These are phyloP conservation scores for Beauveria medogensis DNA, from an alignment of 2,329 filamentous ascomycete genomes.

Conservation along the genomic window DNA sequence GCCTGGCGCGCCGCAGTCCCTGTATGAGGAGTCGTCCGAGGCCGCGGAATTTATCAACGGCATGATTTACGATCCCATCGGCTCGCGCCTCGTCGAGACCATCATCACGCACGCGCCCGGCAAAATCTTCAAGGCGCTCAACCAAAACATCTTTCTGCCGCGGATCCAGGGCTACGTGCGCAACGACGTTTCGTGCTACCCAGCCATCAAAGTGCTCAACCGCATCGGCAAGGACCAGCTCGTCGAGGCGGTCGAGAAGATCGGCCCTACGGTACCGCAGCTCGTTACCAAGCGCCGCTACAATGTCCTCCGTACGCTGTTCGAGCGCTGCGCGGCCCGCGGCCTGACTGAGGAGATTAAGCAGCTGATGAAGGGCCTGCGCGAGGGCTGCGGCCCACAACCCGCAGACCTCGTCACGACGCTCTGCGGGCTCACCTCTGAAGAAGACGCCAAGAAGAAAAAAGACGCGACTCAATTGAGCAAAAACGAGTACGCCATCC, in stretches of 20 bases:
- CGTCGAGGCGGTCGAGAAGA: slow-evolving; percentile 59
- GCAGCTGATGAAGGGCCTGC: slow-evolving; percentile 38
- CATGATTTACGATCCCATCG: slow-evolving; percentile 82
- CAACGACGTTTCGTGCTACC: slow-evolving; percentile 85
- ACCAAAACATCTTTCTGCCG: slow-evolving; percentile 69
- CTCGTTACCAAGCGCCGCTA: slow-evolving; percentile 70
- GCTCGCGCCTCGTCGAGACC: slow-evolving; percentile 81
- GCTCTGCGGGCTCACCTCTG: slow-evolving; percentile 38
- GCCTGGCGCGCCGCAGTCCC: slow-evolving; percentile 63
- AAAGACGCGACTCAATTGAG: slow-evolving; percentile 29
- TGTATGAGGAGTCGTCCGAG: slow-evolving; percentile 64
- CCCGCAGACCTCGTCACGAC: slow-evolving; percentile 40
- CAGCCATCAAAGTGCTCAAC: slow-evolving; percentile 74
- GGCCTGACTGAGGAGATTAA: slow-evolving; percentile 46
- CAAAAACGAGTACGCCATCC: slow-evolving; percentile 50
- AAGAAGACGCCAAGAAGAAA: slow-evolving; percentile 25
- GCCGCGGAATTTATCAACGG: slow-evolving; percentile 73
- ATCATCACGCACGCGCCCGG: slow-evolving; percentile 74
- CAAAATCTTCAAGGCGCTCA: slow-evolving; percentile 84
- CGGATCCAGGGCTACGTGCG: slow-evolving; percentile 73
- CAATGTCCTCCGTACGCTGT: slow-evolving; percentile 69
- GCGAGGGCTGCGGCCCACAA: slow-evolving; percentile 39
- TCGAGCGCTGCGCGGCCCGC: slow-evolving; percentile 73
- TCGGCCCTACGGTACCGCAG: slow-evolving; percentile 63
- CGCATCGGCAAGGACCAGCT: slow-evolving; percentile 83